These are phyloP conservation scores for Jasminum sambac DNA, from an alignment of 257 asterid species.

Conservation along the genomic window DNA sequence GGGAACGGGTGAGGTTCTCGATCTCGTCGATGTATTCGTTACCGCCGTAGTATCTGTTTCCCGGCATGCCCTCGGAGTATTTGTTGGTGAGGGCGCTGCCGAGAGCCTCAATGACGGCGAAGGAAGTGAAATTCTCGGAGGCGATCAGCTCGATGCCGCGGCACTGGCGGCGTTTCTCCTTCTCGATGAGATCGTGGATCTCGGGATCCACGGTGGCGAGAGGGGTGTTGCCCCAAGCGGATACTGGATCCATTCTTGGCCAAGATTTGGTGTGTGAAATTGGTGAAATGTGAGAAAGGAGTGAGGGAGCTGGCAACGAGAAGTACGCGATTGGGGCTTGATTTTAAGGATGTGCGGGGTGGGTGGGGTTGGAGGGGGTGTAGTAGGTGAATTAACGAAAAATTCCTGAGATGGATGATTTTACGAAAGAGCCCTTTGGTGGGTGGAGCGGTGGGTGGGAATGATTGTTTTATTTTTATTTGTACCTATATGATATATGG, in stretches of 20 bases:
- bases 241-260: conserved; percentile 50
- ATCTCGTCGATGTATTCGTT: conserved; percentile 62
- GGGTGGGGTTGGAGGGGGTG: conserved; percentile 5
- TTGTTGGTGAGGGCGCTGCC: conserved; percentile 65
- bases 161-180: conserved; percentile 70
- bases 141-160: conserved; percentile 72
- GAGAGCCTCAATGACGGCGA: conserved; percentile 65
- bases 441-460: conserved; percentile 24
- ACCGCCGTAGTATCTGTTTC: conserved; percentile 64
- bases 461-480: neutral
- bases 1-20: conserved; percentile 63
- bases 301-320: neutral
- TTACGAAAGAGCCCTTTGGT: conserved; percentile 24
- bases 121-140: conserved; percentile 84
- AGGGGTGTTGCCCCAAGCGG: conserved; percentile 53
- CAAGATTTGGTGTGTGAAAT: neutral
- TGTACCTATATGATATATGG: too few relatives aligned
- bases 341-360: conserved; percentile 4
- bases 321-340: conserved; percentile 17
- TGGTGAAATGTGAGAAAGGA: neutral
- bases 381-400: conserved; percentile 23
- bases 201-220: conserved; percentile 53
- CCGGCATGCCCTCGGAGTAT: conserved; percentile 67
- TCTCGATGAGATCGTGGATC: conserved; percentile 60
- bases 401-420: conserved; percentile 19